A percentile compares a stretch with the other conserved stretches of the same genome.
Conservation (phyloP, 2,329 filamentous ascomycete genomes). For the Zarea fungicola region DNA sequence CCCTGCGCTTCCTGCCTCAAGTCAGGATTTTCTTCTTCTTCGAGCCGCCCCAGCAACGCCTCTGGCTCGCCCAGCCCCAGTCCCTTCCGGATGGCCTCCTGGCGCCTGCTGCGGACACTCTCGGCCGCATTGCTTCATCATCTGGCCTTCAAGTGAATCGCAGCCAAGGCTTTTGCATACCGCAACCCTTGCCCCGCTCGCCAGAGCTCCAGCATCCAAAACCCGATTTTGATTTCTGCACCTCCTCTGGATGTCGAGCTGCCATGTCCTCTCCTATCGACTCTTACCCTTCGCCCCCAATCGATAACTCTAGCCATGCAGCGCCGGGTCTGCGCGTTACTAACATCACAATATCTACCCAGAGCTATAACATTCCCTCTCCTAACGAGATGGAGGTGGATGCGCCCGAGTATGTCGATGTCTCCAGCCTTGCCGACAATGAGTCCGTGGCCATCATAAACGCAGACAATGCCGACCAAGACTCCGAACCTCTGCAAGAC, state of each 20-base stretch:
- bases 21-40: slow-evolving; percentile 7
- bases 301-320: background rate
- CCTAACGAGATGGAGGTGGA: slow-evolving; percentile 54
- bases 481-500: slow-evolving; percentile 43
- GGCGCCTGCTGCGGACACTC: background rate
- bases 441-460: slow-evolving; percentile 51
- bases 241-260: too few species aligned
- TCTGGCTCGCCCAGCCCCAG: background rate
- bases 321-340: slow-evolving; percentile 11
- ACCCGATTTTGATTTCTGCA: slow-evolving; percentile 4
- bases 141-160: background rate
- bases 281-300: background rate
- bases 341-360: slow-evolving; percentile 19
- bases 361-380: slow-evolving; percentile 51
- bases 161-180: background rate
- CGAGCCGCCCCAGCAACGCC: slow-evolving; percentile 14
- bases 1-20: slow-evolving; percentile 6
- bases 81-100: background rate
- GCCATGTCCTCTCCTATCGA: background rate
- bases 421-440: slow-evolving; percentile 43
- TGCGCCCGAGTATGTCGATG: slow-evolving; percentile 49
- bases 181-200: slow-evolving; percentile 1
- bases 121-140: background rate
- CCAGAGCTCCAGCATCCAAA: slow-evolving; percentile 9
- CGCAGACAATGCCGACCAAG: slow-evolving; percentile 46